Evolutionary conservation across 225 moss, liverwort and hornwort genomes (phyloP).

Genomic region (Lunularia cruciata): DNA sequence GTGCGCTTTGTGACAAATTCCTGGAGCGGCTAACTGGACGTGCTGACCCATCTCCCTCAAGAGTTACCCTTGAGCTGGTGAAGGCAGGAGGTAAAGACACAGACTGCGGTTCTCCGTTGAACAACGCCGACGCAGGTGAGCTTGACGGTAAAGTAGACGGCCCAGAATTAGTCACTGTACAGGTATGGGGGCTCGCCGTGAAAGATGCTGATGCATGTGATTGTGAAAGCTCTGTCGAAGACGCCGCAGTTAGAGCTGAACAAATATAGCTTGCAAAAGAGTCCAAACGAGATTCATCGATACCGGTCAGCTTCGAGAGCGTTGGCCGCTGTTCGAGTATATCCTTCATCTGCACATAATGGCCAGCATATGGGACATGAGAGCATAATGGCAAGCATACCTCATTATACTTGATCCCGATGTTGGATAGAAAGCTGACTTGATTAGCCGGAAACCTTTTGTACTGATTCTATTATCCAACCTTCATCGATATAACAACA

Average conservation of each 20-base stretch:
- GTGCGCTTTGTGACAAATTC: background rate
- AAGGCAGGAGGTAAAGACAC: constrained; percentile 13
- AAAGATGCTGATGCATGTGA: background rate
- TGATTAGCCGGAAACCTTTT: no score
- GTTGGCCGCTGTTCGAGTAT: constrained; percentile 31
- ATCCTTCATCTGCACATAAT: constrained; percentile 36
- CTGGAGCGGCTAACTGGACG: background rate
- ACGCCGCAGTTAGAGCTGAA: constrained; percentile 22
- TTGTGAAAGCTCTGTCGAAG: constrained; percentile 8
- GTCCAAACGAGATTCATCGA: constrained; percentile 34
- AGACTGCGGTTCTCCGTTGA: background rate
- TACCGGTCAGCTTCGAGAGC: constrained; percentile 35
- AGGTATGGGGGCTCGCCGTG: background rate
- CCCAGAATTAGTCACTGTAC: background rate
- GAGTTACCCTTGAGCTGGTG: background rate
- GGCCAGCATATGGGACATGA: no score
- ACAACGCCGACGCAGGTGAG: background rate
- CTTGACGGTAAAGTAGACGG: background rate
- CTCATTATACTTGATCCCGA: no score
- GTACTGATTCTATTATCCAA: no score
- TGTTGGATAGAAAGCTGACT: no score
- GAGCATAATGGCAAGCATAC: no score
- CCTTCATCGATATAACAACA: no score
- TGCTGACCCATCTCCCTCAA: background rate
- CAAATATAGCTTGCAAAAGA: constrained; percentile 33